Conservation (phyloP, 345 rosid species). For the Anacardium occidentale region DNA sequence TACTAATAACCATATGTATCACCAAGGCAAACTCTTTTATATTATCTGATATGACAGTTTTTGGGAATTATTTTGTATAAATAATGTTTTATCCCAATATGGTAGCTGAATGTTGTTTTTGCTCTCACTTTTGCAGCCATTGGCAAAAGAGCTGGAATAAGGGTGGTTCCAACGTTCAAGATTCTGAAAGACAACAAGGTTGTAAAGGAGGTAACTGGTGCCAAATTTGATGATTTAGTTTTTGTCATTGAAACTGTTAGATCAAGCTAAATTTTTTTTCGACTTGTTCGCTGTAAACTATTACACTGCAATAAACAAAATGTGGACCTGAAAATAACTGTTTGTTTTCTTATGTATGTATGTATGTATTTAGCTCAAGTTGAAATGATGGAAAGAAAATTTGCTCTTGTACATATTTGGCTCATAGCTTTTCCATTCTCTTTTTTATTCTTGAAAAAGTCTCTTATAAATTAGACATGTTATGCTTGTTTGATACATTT, state of each 20-base stretch:
- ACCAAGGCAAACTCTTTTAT: too few relatives aligned
- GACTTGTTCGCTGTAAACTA: slow-evolving; percentile 22
- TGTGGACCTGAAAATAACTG: slow-evolving; percentile 15
- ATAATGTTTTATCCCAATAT: too few relatives aligned
- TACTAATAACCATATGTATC: too few relatives aligned
- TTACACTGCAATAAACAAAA: not conserved
- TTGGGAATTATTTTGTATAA: too few relatives aligned
- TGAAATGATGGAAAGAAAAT: not conserved
- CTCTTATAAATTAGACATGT: too few relatives aligned
- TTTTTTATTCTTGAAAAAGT: too few relatives aligned
- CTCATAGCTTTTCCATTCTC: too few relatives aligned
- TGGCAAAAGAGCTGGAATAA: slow-evolving; percentile 92
- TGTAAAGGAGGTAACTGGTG: slow-evolving; percentile 81
- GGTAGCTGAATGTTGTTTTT: too few relatives aligned
- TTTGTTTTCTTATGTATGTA: slow-evolving; percentile 1
- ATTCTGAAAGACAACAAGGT: slow-evolving; percentile 65
- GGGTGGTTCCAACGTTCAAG: slow-evolving; percentile 88
- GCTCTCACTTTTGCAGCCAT: slow-evolving; percentile 39
- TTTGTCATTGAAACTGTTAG: slow-evolving; percentile 73
- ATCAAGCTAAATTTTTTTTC: slow-evolving; percentile 53
- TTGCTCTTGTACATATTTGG: too few relatives aligned
- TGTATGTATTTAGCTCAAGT: not conserved
- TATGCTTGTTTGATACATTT: too few relatives aligned
- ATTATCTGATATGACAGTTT: too few relatives aligned
- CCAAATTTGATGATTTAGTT: slow-evolving; percentile 75